These are phyloP conservation scores for Gnomoniopsis smithogilvyi DNA, from an alignment of 2,329 filamentous ascomycete species.

Conservation along the genomic window DNA sequence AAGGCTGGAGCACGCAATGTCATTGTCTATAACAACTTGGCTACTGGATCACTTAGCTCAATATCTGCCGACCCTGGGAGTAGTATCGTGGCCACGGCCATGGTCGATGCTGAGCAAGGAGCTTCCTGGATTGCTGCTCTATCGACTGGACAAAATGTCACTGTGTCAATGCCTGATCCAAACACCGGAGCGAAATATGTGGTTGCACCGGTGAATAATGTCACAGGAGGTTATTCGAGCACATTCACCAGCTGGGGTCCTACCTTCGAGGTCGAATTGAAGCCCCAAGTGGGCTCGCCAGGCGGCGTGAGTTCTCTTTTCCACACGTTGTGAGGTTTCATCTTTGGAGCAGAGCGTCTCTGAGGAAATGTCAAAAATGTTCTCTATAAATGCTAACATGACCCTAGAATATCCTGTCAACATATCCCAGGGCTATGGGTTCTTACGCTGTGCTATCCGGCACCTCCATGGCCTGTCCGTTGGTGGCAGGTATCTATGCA, in stretches of 20 bases:
- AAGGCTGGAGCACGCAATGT: conserved; percentile 57
- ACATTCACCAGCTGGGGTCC: conserved; percentile 43
- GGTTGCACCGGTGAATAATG: conserved; percentile 34
- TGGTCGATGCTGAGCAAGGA: conserved; percentile 40
- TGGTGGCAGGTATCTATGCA: conserved; percentile 49
- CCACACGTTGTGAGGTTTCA: no score
- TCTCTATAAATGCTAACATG: no score
- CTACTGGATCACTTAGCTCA: conserved; percentile 27
- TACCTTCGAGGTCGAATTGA: conserved; percentile 42
- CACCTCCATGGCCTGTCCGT: conserved; percentile 53
- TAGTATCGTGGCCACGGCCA: conserved; percentile 35
- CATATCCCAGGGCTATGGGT: conserved; percentile 39
- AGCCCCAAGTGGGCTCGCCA: conserved; percentile 45
- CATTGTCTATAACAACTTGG: conserved; percentile 57
- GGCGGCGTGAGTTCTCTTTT: conserved; percentile 30
- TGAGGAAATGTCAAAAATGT: no score
- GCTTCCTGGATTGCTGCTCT: conserved; percentile 41
- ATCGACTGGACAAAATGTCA: conserved; percentile 39
- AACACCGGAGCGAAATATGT: conserved; percentile 33
- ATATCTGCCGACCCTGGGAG: conserved; percentile 31
- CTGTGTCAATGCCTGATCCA: conserved; percentile 41
- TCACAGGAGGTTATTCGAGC: conserved; percentile 43
- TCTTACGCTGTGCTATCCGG: conserved; percentile 48
- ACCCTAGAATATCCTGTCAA: conserved; percentile 42
- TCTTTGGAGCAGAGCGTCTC: no score